phyloP scores from a whole-genome alignment of 148 eudicot species.

The Cornus florida region DNA sequence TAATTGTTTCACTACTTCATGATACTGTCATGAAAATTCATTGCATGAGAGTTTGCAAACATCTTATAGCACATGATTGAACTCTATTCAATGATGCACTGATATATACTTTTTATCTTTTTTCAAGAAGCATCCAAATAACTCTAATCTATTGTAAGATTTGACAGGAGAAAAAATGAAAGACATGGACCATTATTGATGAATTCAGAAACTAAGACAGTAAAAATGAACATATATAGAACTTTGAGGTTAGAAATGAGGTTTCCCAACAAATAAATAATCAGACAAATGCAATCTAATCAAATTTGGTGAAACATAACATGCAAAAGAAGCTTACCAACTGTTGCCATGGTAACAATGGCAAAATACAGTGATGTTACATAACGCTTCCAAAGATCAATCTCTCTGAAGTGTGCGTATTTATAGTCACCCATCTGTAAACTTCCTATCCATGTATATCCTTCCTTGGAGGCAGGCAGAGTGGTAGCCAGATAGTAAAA shows the following conservation, averaged over 20 bases:
- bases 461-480: conserved; percentile 34
- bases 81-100: not conserved
- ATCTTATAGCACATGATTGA: not conserved
- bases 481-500: conserved; percentile 47
- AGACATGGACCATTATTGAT: not conserved
- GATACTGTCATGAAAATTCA: too few relatives aligned
- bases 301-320: not conserved
- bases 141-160: not conserved
- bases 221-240: not conserved
- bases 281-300: not conserved
- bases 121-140: not conserved
- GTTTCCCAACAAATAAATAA: not conserved
- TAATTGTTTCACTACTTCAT: too few relatives aligned
- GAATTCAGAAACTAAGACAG: not conserved
- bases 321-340: conserved; percentile 27
- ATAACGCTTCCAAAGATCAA: conserved; percentile 42
- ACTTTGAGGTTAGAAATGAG: too few relatives aligned
- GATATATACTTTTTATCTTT: not conserved
- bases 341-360: conserved; percentile 46
- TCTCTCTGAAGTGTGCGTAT: conserved; percentile 36
- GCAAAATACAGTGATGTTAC: conserved; percentile 40
- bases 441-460: conserved; percentile 50
- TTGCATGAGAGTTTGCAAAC: too few relatives aligned
- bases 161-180: not conserved
- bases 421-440: conserved; percentile 37